Conservation (phyloP, 441 rosid species). For the Theobroma grandiflorum region DNA sequence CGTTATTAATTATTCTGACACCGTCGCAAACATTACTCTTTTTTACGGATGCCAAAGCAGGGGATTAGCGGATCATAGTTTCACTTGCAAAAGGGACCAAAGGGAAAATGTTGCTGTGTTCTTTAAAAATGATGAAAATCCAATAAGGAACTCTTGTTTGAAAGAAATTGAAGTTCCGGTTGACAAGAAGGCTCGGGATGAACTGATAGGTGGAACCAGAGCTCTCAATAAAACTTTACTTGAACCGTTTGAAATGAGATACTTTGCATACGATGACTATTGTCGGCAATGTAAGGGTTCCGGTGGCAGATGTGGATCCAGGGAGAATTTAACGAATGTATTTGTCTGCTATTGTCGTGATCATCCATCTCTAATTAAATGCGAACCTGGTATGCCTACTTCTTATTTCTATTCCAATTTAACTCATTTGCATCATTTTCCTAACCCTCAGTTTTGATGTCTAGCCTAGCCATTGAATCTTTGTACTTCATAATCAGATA, state of each 20-base stretch:
- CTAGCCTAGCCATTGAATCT: neutral
- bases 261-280: neutral
- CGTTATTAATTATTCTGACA: too few species aligned
- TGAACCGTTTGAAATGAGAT: neutral
- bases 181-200: neutral
- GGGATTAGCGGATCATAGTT: neutral
- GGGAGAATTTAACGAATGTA: rapidly evolving
- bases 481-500: neutral
- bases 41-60: neutral
- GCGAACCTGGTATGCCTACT: neutral
- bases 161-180: constrained; percentile 19
- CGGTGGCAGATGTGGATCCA: constrained; percentile 22
- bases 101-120: neutral
- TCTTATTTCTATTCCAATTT: neutral
- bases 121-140: neutral
- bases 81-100: neutral
- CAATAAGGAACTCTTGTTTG: too few species aligned
- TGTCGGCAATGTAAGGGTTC: constrained; percentile 5
- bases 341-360: constrained; percentile 32
- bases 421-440: neutral
- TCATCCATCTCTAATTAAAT: rapidly evolving
- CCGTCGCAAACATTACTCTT: neutral
- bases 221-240: neutral
- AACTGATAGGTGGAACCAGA: neutral
- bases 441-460: neutral